phyloP scores from a whole-genome alignment of 352 stramenopile genomes.

The Phytophthora citrophthora region DNA sequence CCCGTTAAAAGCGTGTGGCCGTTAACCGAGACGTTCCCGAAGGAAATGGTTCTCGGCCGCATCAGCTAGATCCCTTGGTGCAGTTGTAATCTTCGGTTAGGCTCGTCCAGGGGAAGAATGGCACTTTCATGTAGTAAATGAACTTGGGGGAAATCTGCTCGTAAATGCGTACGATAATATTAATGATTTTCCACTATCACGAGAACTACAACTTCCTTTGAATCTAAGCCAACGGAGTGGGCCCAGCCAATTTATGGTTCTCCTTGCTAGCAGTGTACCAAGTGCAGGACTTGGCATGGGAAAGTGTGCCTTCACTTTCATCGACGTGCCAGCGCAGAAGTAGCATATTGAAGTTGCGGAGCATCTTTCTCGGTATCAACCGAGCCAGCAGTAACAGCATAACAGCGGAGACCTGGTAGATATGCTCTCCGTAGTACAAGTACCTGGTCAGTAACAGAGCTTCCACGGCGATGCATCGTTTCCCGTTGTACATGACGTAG shows the following conservation, averaged over 20 bases:
- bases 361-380: conserved; percentile 2
- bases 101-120: too few relatives aligned
- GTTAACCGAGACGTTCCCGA: too few relatives aligned
- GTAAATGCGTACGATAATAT: too few relatives aligned
- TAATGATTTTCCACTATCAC: too few relatives aligned
- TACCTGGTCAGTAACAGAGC: conserved; percentile 19
- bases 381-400: conserved; percentile 19
- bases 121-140: too few relatives aligned
- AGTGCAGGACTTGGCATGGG: conserved; percentile 6
- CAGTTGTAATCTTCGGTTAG: too few relatives aligned
- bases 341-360: conserved; percentile 24
- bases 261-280: conserved; percentile 22
- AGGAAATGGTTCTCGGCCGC: too few relatives aligned
- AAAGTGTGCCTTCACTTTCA: neutral
- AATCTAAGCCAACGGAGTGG: neutral
- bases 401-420: conserved; percentile 14
- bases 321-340: conserved; percentile 26
- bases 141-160: too few relatives aligned
- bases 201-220: too few relatives aligned
- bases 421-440: conserved; percentile 22
- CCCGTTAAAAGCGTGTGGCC: too few relatives aligned
- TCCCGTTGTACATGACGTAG: conserved; percentile 15
- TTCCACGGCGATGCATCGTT: conserved; percentile 9
- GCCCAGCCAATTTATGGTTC: neutral
- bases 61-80: too few relatives aligned